Conservation (phyloP, 2,329 filamentous ascomycete species). For the Ceratocystis colombiana region DNA sequence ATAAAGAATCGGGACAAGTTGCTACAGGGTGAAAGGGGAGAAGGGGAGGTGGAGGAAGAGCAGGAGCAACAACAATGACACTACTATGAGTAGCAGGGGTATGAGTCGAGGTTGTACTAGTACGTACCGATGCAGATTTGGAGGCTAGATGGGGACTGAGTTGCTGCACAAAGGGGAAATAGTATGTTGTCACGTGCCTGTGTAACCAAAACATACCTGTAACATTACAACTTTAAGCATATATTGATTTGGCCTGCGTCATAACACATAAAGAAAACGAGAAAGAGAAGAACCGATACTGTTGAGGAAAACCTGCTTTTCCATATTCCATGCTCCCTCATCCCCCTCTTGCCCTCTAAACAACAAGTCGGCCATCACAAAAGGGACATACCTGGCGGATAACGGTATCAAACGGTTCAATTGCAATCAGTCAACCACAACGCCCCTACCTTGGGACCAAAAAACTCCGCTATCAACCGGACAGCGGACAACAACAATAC, state of each 20-base stretch:
- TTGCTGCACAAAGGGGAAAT: not conserved
- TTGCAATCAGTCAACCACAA: conserved; percentile 23
- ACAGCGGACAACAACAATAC: not conserved
- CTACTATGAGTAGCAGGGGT: too few species aligned
- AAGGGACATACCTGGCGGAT: not conserved
- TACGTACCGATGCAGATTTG: too few species aligned
- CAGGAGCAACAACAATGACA: too few species aligned
- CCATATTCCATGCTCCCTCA: not conserved
- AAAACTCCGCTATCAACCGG: conserved; percentile 6
- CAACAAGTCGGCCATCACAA: not conserved
- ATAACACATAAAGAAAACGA: not conserved
- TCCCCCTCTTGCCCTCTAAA: not conserved
- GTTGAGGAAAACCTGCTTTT: not conserved
- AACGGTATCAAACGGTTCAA: conserved; percentile 24
- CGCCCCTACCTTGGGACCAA: conserved; percentile 5
- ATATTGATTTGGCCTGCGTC: not conserved
- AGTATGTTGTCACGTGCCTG: not conserved
- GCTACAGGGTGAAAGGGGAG: not conserved
- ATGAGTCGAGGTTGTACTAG: too few species aligned
- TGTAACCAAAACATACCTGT: conserved; percentile 7
- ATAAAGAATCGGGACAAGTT: not conserved
- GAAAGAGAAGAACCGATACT: not conserved
- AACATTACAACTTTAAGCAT: conserved; percentile 11
- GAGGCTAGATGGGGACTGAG: too few species aligned
- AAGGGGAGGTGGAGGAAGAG: too few species aligned